Percentiles rank a stretch among this genome's conserved stretches.
These are phyloP conservation scores for Candida ovalis DNA, from an alignment of 805 yeast species.

Conservation along the genomic window DNA sequence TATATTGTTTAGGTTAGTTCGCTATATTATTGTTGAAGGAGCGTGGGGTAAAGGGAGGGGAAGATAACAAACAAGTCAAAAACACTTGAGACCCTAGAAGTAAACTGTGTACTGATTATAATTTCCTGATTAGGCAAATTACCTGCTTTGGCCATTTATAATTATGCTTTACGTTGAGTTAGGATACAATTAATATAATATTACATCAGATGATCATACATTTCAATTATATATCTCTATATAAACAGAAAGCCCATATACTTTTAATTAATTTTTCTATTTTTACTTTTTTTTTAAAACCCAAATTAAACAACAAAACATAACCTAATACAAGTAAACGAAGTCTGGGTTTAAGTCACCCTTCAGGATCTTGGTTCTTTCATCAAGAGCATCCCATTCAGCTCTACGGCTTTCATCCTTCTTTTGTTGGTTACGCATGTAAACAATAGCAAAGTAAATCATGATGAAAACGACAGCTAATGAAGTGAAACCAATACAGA, in stretches of 20 bases:
- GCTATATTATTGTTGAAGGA: no score
- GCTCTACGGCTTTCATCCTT: constrained; percentile 26
- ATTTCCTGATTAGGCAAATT: background rate
- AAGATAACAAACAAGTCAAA: no score
- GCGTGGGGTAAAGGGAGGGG: no score
- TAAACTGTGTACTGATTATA: no score
- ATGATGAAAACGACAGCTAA: constrained; percentile 37
- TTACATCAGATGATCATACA: no score
- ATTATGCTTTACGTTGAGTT: no score
- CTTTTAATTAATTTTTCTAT: background rate
- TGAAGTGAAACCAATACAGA: constrained; percentile 45
- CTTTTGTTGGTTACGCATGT: constrained; percentile 34
- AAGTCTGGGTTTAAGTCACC: constrained; percentile 42
- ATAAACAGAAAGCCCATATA: background rate
- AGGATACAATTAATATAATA: no score
- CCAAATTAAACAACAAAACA: background rate
- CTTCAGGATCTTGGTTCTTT: constrained; percentile 29
- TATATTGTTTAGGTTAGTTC: no score
- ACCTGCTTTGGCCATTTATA: background rate
- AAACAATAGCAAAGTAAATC: constrained; percentile 30
- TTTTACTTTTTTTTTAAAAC: background rate
- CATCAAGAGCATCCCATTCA: constrained; percentile 26
- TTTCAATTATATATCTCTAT: background rate
- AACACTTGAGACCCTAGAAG: no score
- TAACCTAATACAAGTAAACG: constrained; percentile 39